These are phyloP conservation scores for Hanseniaspora clermontiae DNA, from an alignment of 805 yeast species.

Conservation along the genomic window DNA sequence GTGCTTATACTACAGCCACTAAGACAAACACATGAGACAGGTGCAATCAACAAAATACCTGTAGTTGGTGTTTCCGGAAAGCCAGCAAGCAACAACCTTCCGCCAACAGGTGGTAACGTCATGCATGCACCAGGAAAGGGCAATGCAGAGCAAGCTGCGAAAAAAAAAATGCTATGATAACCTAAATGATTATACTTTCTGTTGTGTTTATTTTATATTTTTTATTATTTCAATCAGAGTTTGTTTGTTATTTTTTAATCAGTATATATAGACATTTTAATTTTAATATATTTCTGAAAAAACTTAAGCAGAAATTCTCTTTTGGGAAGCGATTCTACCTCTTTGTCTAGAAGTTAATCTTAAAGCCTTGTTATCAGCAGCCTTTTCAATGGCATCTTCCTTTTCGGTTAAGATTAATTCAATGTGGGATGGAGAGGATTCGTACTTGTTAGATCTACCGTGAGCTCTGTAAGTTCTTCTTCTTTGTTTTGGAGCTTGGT, in stretches of 20 bases:
- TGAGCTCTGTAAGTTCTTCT: constrained; percentile 99
- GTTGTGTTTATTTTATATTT: neutral
- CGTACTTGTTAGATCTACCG: constrained; percentile 99
- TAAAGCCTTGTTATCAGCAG: constrained; percentile 54
- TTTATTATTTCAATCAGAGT: constrained; percentile 1
- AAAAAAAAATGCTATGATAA: neutral
- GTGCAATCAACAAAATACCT: neutral
- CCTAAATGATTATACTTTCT: neutral
- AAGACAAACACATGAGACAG: neutral
- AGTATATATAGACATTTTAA: neutral
- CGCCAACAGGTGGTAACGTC: constrained; percentile 11
- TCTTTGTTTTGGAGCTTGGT: constrained; percentile 99
- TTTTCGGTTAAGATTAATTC: constrained; percentile 93
- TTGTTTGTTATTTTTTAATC: constrained; percentile 1
- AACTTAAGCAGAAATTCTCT: constrained; percentile 62
- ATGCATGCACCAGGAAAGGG: constrained; percentile 14
- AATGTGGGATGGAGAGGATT: constrained; percentile 97
- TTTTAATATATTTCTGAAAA: constrained; percentile 6
- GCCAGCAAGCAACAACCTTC: neutral
- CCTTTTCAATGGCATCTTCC: constrained; percentile 87
- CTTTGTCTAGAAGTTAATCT: constrained; percentile 83
- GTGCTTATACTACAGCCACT: neutral
- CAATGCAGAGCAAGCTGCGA: constrained; percentile 10
- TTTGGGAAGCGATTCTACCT: constrained; percentile 81
- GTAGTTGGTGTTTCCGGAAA: neutral